A percentile compares a stretch with the other conserved stretches of the same genome.
Conservation (phyloP, 2,329 filamentous ascomycete genomes). For the Raffaelea deltoideospora region DNA sequence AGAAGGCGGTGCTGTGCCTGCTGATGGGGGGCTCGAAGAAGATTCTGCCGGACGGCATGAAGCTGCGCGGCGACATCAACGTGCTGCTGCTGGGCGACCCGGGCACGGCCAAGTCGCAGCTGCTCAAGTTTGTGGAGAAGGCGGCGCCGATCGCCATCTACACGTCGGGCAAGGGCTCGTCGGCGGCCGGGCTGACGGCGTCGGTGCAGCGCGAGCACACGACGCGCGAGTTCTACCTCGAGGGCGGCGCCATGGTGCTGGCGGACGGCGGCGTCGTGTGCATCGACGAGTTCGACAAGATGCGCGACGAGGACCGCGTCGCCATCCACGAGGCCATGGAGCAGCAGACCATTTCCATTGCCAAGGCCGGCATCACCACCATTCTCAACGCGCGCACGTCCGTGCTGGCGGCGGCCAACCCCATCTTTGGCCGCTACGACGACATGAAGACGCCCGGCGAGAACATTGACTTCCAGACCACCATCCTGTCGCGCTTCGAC, state of each 20-base stretch:
- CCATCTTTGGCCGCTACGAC: conserved; percentile 94
- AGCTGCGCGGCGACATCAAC: conserved; percentile 93
- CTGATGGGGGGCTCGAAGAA: conserved; percentile 94
- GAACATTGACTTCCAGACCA: conserved; percentile 99
- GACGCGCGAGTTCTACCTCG: conserved; percentile 91
- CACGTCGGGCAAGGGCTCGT: conserved; percentile 95
- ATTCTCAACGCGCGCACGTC: conserved; percentile 94
- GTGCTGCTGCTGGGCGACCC: conserved; percentile 92
- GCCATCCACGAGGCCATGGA: conserved; percentile 99
- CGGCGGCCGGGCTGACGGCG: conserved; percentile 89
- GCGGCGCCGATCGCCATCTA: conserved; percentile 95
- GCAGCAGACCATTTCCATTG: conserved; percentile 97
- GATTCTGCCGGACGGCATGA: conserved; percentile 95
- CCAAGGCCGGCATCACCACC: conserved; percentile 95
- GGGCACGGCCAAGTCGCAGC: conserved; percentile 93
- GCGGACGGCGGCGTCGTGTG: conserved; percentile 94
- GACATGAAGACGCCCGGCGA: conserved; percentile 95
- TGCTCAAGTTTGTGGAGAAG: conserved; percentile 95
- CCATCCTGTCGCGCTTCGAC: conserved; percentile 93
- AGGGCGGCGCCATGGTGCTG: conserved; percentile 96
- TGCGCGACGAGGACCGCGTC: conserved; percentile 94
- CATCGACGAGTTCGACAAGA: conserved; percentile 99
- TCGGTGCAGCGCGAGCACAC: conserved; percentile 88
- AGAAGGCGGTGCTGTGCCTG: conserved; percentile 90
- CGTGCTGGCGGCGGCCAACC: conserved; percentile 88